A percentile compares a stretch with the other conserved stretches of the same genome.
Evolutionary conservation across 768 basidiomycete species (phyloP).

Genomic region (Butyriboletus loyo): DNA sequence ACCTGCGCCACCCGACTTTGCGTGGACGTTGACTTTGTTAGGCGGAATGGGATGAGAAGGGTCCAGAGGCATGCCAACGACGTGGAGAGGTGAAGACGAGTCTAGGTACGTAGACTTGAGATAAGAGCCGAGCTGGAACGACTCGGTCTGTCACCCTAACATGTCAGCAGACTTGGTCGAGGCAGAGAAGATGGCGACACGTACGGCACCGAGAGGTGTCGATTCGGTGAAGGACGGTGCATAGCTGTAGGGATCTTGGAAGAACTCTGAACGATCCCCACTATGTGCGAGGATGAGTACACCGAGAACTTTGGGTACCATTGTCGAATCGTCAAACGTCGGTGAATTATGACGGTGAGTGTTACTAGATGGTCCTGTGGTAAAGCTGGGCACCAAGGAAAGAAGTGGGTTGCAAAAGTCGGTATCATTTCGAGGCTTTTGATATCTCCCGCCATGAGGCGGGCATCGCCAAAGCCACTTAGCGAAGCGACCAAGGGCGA

Average conservation of each 20-base stretch:
- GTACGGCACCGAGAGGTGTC: conserved; percentile 74
- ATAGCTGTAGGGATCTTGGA: conserved; percentile 72
- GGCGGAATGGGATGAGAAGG: conserved; percentile 56
- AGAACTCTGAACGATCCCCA: conserved; percentile 66
- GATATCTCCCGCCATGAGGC: conserved; percentile 30
- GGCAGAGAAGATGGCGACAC: conserved; percentile 13
- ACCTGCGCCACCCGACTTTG: conserved; percentile 80
- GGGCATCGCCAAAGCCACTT: conserved; percentile 28
- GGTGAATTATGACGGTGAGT: background rate
- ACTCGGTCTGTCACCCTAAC: conserved; percentile 51
- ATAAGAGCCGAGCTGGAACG: conserved; percentile 57
- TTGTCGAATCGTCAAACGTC: conserved; percentile 17
- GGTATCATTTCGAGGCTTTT: conserved; percentile 22
- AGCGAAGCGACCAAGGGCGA: conserved; percentile 29
- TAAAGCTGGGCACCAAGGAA: background rate
- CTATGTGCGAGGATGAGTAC: conserved; percentile 75
- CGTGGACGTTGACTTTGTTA: conserved; percentile 67
- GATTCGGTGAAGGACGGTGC: conserved; percentile 60
- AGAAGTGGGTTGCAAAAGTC: conserved; percentile 10
- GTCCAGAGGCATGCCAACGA: conserved; percentile 65
- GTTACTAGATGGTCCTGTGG: background rate
- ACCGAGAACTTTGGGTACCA: conserved; percentile 51
- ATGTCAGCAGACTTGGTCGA: conserved; percentile 4
- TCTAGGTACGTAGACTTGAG: conserved; percentile 68
- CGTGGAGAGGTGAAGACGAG: conserved; percentile 61